Percentiles rank a stretch among this genome's conserved stretches.
Evolutionary conservation across 139 green algal species (phyloP).

Genomic region (Chlorella sp.): DNA sequence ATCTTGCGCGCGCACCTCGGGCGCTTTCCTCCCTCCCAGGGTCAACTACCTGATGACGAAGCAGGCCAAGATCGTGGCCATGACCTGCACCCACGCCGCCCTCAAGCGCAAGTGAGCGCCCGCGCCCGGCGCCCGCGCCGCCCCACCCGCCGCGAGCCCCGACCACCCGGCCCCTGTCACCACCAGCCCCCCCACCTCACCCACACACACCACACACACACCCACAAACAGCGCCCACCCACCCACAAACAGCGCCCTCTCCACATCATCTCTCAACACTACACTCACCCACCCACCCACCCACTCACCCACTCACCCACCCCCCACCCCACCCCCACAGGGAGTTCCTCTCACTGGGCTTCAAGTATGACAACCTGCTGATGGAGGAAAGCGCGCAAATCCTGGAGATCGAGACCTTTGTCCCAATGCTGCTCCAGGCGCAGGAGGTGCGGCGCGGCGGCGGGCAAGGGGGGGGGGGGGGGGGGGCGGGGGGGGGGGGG

Average conservation of each 20-base stretch:
- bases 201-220: neutral
- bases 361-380: constrained; percentile 98
- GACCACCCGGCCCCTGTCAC: too few species aligned
- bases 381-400: constrained; percentile 99
- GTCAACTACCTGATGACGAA: constrained; percentile 97
- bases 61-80: constrained; percentile 98
- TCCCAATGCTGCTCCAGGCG: constrained; percentile 95
- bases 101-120: constrained; percentile 74
- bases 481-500: neutral
- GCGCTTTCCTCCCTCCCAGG: too few species aligned
- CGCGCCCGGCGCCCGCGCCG: neutral
- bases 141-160: too few species aligned
- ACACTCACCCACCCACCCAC: too few species aligned
- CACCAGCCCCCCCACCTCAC: neutral
- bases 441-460: constrained; percentile 28
- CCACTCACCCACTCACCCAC: neutral
- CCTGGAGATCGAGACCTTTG: constrained; percentile 99
- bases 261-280: too few species aligned
- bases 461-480: neutral
- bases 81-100: constrained; percentile 99
- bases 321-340: neutral
- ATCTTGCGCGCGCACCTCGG: too few species aligned
- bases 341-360: constrained; percentile 94
- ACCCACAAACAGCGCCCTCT: too few species aligned
- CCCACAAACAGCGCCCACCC: too few species aligned